phyloP scores from a whole-genome alignment of 2,329 filamentous ascomycete genomes.

The Exophiala bonariae region DNA sequence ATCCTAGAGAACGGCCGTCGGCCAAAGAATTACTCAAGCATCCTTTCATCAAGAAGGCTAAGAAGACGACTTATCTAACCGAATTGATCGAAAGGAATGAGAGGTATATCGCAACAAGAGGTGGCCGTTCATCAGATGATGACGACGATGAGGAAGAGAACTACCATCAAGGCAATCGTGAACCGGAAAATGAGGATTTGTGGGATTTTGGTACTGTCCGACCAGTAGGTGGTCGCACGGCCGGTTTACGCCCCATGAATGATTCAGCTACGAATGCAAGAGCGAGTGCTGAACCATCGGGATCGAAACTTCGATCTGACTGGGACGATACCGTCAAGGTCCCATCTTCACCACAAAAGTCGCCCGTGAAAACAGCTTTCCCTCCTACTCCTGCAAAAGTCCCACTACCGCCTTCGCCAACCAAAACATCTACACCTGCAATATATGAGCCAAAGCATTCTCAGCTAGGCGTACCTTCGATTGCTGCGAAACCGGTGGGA shows the following conservation, averaged over 20 bases:
- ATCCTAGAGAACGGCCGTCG: slow-evolving; percentile 83
- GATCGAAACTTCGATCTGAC: slow-evolving; percentile 39
- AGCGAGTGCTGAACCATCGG: slow-evolving; percentile 51
- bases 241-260: slow-evolving; percentile 71
- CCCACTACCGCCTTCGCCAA: slow-evolving; percentile 61
- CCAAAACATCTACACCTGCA: slow-evolving; percentile 52
- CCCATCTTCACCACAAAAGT: slow-evolving; percentile 58
- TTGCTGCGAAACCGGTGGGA: slow-evolving; percentile 22
- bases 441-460: slow-evolving; percentile 40
- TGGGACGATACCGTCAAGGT: slow-evolving; percentile 35
- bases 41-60: slow-evolving; percentile 85
- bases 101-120: slow-evolving; percentile 81
- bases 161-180: slow-evolving; percentile 41
- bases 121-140: slow-evolving; percentile 68
- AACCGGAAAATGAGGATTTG: slow-evolving; percentile 74
- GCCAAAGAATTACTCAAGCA: slow-evolving; percentile 86
- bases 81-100: slow-evolving; percentile 91
- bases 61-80: slow-evolving; percentile 94
- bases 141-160: slow-evolving; percentile 54
- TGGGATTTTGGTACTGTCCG: slow-evolving; percentile 98
- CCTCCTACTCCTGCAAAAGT: slow-evolving; percentile 59
- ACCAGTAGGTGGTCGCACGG: slow-evolving; percentile 67
- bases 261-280: slow-evolving; percentile 79
- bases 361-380: slow-evolving; percentile 56
- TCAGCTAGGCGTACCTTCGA: not conserved